Evolutionary conservation across 352 stramenopile species (phyloP).

Genomic region (Phytophthora pseudosyringae): DNA sequence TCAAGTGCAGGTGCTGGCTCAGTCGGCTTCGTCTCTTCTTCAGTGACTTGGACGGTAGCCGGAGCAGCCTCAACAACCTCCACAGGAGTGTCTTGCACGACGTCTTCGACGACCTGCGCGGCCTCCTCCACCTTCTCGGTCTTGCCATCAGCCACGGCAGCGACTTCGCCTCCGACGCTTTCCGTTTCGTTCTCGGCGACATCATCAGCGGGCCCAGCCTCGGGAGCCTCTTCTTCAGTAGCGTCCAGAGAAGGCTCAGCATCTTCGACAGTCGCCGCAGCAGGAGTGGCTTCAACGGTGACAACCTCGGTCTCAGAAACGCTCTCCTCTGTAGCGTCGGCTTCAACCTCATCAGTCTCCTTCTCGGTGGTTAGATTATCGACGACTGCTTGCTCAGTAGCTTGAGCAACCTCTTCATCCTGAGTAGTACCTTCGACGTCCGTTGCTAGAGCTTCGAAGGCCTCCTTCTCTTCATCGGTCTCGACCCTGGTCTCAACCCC

Average conservation of each 20-base stretch:
- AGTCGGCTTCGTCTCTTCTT: background rate
- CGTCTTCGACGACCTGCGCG: background rate
- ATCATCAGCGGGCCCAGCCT: background rate
- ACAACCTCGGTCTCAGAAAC: too few species aligned
- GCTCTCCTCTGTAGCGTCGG: background rate
- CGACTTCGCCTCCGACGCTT: background rate
- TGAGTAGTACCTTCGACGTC: background rate
- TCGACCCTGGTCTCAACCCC: conserved; percentile 3
- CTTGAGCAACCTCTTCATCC: background rate
- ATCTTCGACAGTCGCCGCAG: background rate
- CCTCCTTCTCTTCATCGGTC: background rate
- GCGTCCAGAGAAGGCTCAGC: background rate
- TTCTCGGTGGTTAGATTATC: background rate
- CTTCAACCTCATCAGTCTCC: background rate
- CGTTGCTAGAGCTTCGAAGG: background rate
- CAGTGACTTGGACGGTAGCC: background rate
- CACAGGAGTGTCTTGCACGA: background rate
- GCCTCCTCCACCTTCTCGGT: conserved; percentile 4
- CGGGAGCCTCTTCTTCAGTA: background rate
- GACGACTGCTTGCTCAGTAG: background rate
- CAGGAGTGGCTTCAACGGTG: background rate
- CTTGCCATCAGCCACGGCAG: background rate
- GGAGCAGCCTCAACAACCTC: background rate
- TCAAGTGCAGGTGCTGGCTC: conserved; percentile 1
- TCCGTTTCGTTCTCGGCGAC: background rate